Conservation (phyloP, 2,329 filamentous ascomycete genomes). For the Ceratocystis colombiana region DNA sequence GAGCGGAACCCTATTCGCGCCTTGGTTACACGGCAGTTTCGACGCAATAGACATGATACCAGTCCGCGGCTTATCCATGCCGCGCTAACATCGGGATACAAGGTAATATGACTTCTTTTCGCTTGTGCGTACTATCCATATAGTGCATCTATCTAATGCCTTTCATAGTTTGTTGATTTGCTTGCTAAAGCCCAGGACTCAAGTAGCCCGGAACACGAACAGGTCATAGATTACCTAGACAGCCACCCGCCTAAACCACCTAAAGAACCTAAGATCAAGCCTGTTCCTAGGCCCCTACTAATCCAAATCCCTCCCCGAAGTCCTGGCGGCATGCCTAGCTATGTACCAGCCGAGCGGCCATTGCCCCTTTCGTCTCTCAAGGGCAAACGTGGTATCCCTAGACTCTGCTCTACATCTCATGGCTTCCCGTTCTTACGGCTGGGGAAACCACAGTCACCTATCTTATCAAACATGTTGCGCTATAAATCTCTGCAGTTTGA, state of each 20-base stretch:
- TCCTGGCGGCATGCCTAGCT: slow-evolving; percentile 36
- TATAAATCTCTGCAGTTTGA: slow-evolving; percentile 39
- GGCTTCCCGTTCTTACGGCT: slow-evolving; percentile 56
- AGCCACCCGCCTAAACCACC: slow-evolving; percentile 15
- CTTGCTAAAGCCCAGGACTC: slow-evolving; percentile 34
- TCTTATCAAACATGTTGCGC: slow-evolving; percentile 49
- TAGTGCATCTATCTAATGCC: background rate
- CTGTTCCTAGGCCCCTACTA: slow-evolving; percentile 30
- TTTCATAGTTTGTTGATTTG: slow-evolving; percentile 36
- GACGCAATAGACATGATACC: slow-evolving; percentile 46
- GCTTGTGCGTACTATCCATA: background rate
- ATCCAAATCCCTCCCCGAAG: slow-evolving; percentile 31
- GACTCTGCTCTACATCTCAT: slow-evolving; percentile 43
- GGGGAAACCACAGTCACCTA: slow-evolving; percentile 52
- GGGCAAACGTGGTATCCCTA: slow-evolving; percentile 46
- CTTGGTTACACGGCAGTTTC: slow-evolving; percentile 53
- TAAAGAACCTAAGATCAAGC: slow-evolving; percentile 27
- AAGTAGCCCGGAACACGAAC: slow-evolving; percentile 35
- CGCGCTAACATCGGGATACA: slow-evolving; percentile 59
- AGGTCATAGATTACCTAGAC: slow-evolving; percentile 32
- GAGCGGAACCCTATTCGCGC: slow-evolving; percentile 42
- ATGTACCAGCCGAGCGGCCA: slow-evolving; percentile 41
- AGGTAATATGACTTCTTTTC: slow-evolving; percentile 36
- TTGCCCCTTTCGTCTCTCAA: slow-evolving; percentile 41
- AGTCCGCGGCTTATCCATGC: slow-evolving; percentile 51